Percentiles rank a stretch among this genome's conserved stretches.
Conservation (phyloP, 495 filamentous ascomycete genomes). For the Clohesyomyces aquaticus region DNA sequence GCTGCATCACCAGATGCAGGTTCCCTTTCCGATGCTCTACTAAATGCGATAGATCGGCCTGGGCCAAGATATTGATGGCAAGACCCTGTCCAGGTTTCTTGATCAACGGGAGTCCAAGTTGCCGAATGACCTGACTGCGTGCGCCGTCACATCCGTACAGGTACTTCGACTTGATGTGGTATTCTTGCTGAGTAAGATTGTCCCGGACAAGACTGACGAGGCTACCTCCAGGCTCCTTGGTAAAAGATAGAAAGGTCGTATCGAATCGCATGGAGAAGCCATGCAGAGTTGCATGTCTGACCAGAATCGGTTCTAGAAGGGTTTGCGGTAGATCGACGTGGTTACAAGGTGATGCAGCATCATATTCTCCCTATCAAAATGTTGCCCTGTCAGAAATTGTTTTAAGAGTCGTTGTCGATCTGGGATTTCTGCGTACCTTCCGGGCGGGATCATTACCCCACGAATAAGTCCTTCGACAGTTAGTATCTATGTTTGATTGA, state of each 20-base stretch:
- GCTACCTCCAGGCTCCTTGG: no score
- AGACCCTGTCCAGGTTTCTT: neutral
- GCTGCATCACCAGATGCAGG: constrained; percentile 60
- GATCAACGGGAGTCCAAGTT: neutral
- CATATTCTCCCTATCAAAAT: constrained; percentile 63
- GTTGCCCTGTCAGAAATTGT: neutral
- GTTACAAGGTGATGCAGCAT: constrained; percentile 49
- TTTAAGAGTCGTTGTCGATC: neutral
- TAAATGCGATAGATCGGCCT: constrained; percentile 56
- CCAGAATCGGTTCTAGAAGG: constrained; percentile 51
- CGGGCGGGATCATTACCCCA: constrained; percentile 57
- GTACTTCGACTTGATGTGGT: constrained; percentile 55
- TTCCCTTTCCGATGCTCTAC: constrained; percentile 56
- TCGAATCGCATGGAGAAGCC: constrained; percentile 50
- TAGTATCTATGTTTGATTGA: neutral
- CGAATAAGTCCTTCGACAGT: constrained; percentile 55
- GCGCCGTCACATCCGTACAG: constrained; percentile 63
- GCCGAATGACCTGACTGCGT: constrained; percentile 49
- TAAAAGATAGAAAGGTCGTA: constrained; percentile 46
- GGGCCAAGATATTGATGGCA: constrained; percentile 17
- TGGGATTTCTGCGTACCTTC: constrained; percentile 24
- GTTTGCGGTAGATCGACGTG: constrained; percentile 53
- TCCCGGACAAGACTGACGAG: constrained; percentile 51
- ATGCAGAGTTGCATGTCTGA: constrained; percentile 45
- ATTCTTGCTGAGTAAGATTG: constrained; percentile 48